Evolutionary conservation across 805 yeast genomes (phyloP).

Genomic region (Yarrowia sp.): DNA sequence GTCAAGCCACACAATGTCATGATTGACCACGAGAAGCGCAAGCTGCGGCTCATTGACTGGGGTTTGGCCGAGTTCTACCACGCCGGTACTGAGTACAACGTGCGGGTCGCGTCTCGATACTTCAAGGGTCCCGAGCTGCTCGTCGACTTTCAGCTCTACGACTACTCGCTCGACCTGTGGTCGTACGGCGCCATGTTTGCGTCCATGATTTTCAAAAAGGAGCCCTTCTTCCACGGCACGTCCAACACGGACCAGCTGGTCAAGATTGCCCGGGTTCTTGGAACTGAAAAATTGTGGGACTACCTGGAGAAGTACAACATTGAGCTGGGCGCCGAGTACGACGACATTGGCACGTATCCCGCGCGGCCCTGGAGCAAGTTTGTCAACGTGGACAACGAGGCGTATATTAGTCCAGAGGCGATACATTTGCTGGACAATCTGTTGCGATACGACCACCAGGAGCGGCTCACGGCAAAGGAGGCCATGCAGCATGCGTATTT

Average conservation of each 20-base stretch:
- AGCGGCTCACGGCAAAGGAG: constrained; percentile 82
- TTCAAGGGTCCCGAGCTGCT: constrained; percentile 91
- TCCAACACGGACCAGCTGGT: constrained; percentile 89
- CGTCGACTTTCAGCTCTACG: constrained; percentile 82
- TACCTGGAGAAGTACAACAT: constrained; percentile 73
- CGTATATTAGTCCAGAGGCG: constrained; percentile 65
- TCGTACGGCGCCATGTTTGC: constrained; percentile 92
- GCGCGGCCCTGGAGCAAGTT: constrained; percentile 82
- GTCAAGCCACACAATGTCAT: constrained; percentile 94
- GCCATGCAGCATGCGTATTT: constrained; percentile 79
- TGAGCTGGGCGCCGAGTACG: constrained; percentile 69
- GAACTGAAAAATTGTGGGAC: constrained; percentile 71
- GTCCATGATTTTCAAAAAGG: constrained; percentile 83
- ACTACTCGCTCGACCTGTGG: constrained; percentile 91
- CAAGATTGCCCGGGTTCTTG: constrained; percentile 82
- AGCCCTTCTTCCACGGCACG: constrained; percentile 89
- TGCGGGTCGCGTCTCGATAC: constrained; percentile 88
- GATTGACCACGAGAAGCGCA: constrained; percentile 75
- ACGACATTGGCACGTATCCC: constrained; percentile 69
- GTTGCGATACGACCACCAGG: constrained; percentile 81
- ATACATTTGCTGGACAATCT: constrained; percentile 74
- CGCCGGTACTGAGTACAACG: constrained; percentile 84
- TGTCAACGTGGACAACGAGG: constrained; percentile 65
- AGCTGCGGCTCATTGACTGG: constrained; percentile 87
- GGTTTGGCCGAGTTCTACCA: constrained; percentile 94